A percentile compares a stretch with the other conserved stretches of the same genome.
Conservation (phyloP, 495 filamentous ascomycete species). For the Talaromyces thailandensis region DNA sequence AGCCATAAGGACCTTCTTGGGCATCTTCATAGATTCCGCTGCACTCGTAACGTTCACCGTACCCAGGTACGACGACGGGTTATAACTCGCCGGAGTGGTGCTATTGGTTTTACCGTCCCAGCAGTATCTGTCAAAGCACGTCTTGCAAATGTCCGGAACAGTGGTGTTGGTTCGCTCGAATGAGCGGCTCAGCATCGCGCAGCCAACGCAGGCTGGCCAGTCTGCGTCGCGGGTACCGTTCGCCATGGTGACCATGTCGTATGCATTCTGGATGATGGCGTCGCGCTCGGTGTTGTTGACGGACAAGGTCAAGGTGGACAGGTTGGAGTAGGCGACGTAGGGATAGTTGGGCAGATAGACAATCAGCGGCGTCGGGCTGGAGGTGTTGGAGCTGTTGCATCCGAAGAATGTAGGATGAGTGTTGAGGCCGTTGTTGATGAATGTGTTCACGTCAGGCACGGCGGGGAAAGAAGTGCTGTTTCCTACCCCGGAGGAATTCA, state of each 20-base stretch:
- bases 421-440: conserved; percentile 79
- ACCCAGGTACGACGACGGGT: conserved; percentile 8
- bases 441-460: conserved; percentile 72
- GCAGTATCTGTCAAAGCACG: conserved; percentile 72
- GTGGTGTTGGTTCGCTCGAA: conserved; percentile 50
- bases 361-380: conserved; percentile 48
- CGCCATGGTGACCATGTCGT: conserved; percentile 67
- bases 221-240: conserved; percentile 60
- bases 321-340: conserved; percentile 61
- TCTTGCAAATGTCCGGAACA: conserved; percentile 53
- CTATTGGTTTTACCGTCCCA: conserved; percentile 66
- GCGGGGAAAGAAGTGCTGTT: conserved; percentile 79
- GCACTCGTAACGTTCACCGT: neutral
- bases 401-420: conserved; percentile 83
- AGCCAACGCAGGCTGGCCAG: conserved; percentile 75
- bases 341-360: conserved; percentile 82
- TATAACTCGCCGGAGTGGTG: conserved; percentile 16
- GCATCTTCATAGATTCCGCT: neutral
- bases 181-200: conserved; percentile 64
- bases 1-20: neutral
- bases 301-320: conserved; percentile 54
- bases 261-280: conserved; percentile 70
- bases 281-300: conserved; percentile 59
- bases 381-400: conserved; percentile 57
- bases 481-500: conserved; percentile 40